These are phyloP conservation scores for Pezicula rhizophila DNA, from an alignment of 2,329 filamentous ascomycete genomes.

Conservation along the genomic window DNA sequence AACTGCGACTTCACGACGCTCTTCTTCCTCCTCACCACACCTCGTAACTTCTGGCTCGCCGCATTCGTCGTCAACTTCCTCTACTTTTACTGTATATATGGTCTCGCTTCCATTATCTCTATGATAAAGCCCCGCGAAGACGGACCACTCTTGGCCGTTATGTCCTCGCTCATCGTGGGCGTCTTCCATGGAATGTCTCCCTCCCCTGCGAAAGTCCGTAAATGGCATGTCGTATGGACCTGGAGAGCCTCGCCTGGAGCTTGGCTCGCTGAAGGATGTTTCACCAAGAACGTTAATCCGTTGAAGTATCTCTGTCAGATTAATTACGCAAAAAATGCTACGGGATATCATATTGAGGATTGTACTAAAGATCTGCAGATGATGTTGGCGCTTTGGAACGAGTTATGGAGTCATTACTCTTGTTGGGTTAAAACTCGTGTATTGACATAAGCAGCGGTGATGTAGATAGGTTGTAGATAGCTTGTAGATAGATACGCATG, in stretches of 20 bases:
- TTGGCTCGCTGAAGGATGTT: slow-evolving; percentile 52
- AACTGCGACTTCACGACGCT: slow-evolving; percentile 50
- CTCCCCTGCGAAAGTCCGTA: slow-evolving; percentile 39
- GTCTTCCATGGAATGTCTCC: slow-evolving; percentile 49
- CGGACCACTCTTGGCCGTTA: slow-evolving; percentile 49
- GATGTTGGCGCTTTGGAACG: slow-evolving; percentile 38
- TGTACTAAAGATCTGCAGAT: slow-evolving; percentile 40
- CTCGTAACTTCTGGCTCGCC: slow-evolving; percentile 41
- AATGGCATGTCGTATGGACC: slow-evolving; percentile 49
- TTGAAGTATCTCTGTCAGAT: slow-evolving; percentile 45
- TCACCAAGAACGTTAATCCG: slow-evolving; percentile 43
- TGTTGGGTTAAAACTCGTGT: slow-evolving; percentile 28
- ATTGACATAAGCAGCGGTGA: slow-evolving; percentile 20
- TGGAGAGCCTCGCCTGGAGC: slow-evolving; percentile 48
- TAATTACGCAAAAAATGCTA: slow-evolving; percentile 34
- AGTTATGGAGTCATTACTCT: slow-evolving; percentile 40
- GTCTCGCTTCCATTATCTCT: slow-evolving; percentile 44
- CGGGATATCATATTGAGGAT: slow-evolving; percentile 41
- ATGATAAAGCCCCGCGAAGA: slow-evolving; percentile 51
- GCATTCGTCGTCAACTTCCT: slow-evolving; percentile 45
- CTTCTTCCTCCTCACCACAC: slow-evolving; percentile 41
- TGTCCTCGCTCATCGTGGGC: slow-evolving; percentile 46
- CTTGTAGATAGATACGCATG: no score
- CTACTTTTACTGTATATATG: slow-evolving; percentile 55
- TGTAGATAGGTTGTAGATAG: no score